Evolutionary conservation across 2,329 filamentous ascomycete genomes (phyloP).

Genomic region (Penicillium sp.): DNA sequence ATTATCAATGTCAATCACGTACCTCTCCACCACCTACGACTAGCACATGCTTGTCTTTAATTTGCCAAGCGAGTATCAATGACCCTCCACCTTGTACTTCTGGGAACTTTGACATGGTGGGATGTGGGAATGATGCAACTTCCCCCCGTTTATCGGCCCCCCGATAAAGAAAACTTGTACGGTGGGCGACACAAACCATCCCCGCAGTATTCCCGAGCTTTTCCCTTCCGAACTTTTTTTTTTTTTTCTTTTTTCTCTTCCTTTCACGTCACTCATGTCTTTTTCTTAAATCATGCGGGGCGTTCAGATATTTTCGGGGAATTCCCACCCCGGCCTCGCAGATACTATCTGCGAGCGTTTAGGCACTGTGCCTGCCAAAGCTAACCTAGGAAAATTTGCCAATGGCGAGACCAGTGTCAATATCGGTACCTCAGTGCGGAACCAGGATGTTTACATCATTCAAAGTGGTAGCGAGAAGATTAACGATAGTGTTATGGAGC

Average conservation of each 20-base stretch:
- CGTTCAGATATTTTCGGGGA: constrained; percentile 67
- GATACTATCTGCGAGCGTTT: constrained; percentile 67
- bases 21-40: constrained; percentile 95
- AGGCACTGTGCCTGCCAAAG: constrained; percentile 59
- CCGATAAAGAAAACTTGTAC: constrained; percentile 19
- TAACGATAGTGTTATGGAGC: constrained; percentile 98
- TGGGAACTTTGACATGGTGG: constrained; percentile 63
- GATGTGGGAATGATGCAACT: constrained; percentile 12
- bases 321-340: constrained; percentile 63
- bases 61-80: constrained; percentile 93
- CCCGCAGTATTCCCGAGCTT: constrained; percentile 16
- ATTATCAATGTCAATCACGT: constrained; percentile 32
- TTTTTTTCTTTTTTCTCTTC: constrained; percentile 14
- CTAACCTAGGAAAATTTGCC: constrained; percentile 65
- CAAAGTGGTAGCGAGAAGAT: constrained; percentile 95
- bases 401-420: constrained; percentile 71
- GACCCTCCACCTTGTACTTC: constrained; percentile 87
- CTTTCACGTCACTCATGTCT: constrained; percentile 18
- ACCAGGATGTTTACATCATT: constrained; percentile 98
- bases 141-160: constrained; percentile 14
- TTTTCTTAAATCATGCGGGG: constrained; percentile 54
- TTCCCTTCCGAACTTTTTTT: constrained; percentile 21
- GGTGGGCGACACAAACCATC: constrained; percentile 15
- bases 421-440: constrained; percentile 72
- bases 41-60: constrained; percentile 83